These are phyloP conservation scores for Tympanopsis confertula DNA, from an alignment of 2,329 filamentous ascomycete genomes.

Conservation along the genomic window DNA sequence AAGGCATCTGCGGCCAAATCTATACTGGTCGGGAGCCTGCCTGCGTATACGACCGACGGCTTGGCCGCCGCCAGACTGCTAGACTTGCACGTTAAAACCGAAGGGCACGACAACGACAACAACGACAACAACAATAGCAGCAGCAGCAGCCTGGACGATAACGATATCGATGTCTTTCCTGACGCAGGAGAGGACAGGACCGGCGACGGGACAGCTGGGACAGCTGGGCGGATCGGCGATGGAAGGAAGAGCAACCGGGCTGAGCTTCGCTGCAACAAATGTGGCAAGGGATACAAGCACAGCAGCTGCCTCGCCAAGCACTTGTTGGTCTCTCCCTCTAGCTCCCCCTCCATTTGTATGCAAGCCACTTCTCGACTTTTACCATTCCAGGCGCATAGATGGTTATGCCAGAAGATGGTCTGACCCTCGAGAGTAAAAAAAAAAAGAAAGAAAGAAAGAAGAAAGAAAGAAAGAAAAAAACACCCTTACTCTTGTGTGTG, in stretches of 20 bases:
- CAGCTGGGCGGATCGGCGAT: constrained; percentile 66
- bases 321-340: constrained; percentile 75
- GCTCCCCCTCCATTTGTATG: constrained; percentile 27
- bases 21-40: constrained; percentile 31
- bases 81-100: constrained; percentile 21
- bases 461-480: no score
- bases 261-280: constrained; percentile 92
- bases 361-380: constrained; percentile 25
- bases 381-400: constrained; percentile 15
- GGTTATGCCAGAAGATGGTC: not conserved
- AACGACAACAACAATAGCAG: constrained; percentile 55
- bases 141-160: constrained; percentile 40
- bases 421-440: not conserved
- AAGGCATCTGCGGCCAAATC: constrained; percentile 33
- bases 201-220: constrained; percentile 50
- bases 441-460: not conserved
- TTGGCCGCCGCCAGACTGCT: no score
- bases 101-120: constrained; percentile 49
- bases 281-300: constrained; percentile 99
- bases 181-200: constrained; percentile 27
- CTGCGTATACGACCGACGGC: no score
- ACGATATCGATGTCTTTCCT: constrained; percentile 23
- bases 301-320: constrained; percentile 99
- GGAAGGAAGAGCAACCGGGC: constrained; percentile 66
- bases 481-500: no score